Conservation (phyloP, 1,284 basidiomycete genomes). For the Naganishia sp. region DNA sequence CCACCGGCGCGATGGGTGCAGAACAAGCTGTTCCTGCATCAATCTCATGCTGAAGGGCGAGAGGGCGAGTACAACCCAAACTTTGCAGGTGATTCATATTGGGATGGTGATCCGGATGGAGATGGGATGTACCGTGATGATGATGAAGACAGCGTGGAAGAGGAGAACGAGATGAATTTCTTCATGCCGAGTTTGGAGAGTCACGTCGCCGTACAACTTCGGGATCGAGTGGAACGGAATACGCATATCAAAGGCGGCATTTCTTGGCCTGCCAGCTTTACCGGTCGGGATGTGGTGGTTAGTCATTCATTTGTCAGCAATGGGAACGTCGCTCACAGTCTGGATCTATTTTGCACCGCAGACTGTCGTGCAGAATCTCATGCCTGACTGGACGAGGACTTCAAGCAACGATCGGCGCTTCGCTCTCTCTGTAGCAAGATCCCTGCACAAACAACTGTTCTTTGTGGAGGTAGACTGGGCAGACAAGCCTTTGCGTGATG, state of each 20-base stretch:
- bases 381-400: slow-evolving; percentile 71
- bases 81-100: slow-evolving; percentile 34
- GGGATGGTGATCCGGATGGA: slow-evolving; percentile 42
- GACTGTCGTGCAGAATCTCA: slow-evolving; percentile 78
- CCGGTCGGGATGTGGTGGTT: slow-evolving; percentile 88
- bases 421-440: slow-evolving; percentile 81
- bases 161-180: slow-evolving; percentile 73
- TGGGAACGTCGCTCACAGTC: background rate
- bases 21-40: slow-evolving; percentile 51
- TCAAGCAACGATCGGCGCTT: slow-evolving; percentile 71
- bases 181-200: slow-evolving; percentile 85
- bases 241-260: slow-evolving; percentile 89
- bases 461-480: slow-evolving; percentile 98
- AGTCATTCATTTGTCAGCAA: slow-evolving; percentile 48
- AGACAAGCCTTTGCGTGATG: slow-evolving; percentile 76
- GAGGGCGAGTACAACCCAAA: slow-evolving; percentile 57
- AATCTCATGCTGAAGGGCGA: slow-evolving; percentile 42
- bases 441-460: slow-evolving; percentile 87
- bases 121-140: slow-evolving; percentile 58
- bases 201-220: slow-evolving; percentile 81
- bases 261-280: slow-evolving; percentile 81
- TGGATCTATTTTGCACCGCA: slow-evolving; percentile 43
- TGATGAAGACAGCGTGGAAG: slow-evolving; percentile 56
- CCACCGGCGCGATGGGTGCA: slow-evolving; percentile 49
- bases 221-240: slow-evolving; percentile 79